A percentile compares a stretch with the other conserved stretches of the same genome.
Conservation (phyloP, 2,329 filamentous ascomycete species). For the Diaporthe sp. region DNA sequence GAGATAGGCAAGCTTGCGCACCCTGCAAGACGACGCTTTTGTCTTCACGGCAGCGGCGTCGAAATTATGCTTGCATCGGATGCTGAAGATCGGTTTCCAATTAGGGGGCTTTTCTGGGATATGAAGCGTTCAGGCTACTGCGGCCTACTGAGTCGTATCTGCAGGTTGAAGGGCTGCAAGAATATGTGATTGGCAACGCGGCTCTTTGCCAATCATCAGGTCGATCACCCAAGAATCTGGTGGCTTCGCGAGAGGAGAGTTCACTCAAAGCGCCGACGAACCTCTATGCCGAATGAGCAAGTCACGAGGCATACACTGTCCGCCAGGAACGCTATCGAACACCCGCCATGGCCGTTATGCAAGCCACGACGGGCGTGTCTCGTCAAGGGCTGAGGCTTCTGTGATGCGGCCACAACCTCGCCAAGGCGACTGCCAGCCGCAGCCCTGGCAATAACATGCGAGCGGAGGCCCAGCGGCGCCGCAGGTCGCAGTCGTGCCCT, state of each 20-base stretch:
- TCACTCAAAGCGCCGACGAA: constrained; percentile 1
- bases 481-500: constrained; percentile 10
- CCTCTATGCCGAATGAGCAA: background rate
- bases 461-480: constrained; percentile 18
- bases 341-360: constrained; percentile 8
- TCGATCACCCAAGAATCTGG: background rate
- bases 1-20: constrained; percentile 9
- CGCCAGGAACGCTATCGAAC: constrained; percentile 1
- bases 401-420: constrained; percentile 14
- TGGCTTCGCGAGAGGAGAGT: constrained; percentile 8
- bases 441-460: constrained; percentile 18
- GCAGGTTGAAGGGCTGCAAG: constrained; percentile 24
- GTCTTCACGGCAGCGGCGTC: constrained; percentile 30
- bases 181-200: constrained; percentile 30
- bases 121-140: constrained; percentile 20
- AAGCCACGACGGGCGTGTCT: constrained; percentile 18
- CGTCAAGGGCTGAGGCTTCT: background rate
- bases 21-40: constrained; percentile 9
- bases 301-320: background rate
- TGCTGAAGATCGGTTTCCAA: constrained; percentile 18
- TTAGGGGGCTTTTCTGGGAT: background rate
- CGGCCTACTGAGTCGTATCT: constrained; percentile 32
- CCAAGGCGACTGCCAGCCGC: constrained; percentile 19
- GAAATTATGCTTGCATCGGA: constrained; percentile 11
- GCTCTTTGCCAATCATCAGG: constrained; percentile 23